A percentile compares a stretch with the other conserved stretches of the same genome.
Conservation (phyloP, 345 rosid species). For the Physaria fendleri region DNA sequence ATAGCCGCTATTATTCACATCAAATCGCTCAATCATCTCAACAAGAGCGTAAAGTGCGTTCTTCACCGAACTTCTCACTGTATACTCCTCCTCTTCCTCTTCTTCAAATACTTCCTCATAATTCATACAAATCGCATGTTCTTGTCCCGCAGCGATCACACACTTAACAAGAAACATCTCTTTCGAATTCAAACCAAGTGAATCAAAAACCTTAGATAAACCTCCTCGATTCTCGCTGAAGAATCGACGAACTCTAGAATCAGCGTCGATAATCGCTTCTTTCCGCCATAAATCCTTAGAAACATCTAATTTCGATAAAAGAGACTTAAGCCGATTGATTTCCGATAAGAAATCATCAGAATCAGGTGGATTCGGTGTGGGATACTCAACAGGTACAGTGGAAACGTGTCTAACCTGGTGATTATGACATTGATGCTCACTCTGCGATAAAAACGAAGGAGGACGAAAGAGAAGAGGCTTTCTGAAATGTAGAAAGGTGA, state of each 20-base stretch:
- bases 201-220: slow-evolving; percentile 32
- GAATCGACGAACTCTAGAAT: slow-evolving; percentile 48
- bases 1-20: slow-evolving; percentile 25
- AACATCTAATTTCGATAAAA: slow-evolving; percentile 43
- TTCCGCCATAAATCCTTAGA: slow-evolving; percentile 33
- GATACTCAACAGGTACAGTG: slow-evolving; percentile 62
- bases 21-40: slow-evolving; percentile 76
- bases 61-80: slow-evolving; percentile 48
- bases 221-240: slow-evolving; percentile 31
- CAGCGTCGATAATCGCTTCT: slow-evolving; percentile 37
- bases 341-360: slow-evolving; percentile 58
- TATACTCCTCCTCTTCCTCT: slow-evolving; percentile 30
- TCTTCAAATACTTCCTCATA: slow-evolving; percentile 27
- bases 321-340: slow-evolving; percentile 58
- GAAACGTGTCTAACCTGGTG: slow-evolving; percentile 41
- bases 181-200: slow-evolving; percentile 34
- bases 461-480: slow-evolving; percentile 26
- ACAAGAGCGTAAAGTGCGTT: slow-evolving; percentile 58
- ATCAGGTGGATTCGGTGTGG: slow-evolving; percentile 50
- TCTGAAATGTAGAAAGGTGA: slow-evolving; percentile 17
- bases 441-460: slow-evolving; percentile 13
- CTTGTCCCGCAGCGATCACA: slow-evolving; percentile 79
- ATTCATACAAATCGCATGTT: slow-evolving; percentile 52
- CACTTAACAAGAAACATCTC: slow-evolving; percentile 62
- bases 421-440: slow-evolving; percentile 14